Percentiles rank a stretch among this genome's conserved stretches.
Evolutionary conservation across 441 rosid species (phyloP).

Genomic region (Populus tomentosa): DNA sequence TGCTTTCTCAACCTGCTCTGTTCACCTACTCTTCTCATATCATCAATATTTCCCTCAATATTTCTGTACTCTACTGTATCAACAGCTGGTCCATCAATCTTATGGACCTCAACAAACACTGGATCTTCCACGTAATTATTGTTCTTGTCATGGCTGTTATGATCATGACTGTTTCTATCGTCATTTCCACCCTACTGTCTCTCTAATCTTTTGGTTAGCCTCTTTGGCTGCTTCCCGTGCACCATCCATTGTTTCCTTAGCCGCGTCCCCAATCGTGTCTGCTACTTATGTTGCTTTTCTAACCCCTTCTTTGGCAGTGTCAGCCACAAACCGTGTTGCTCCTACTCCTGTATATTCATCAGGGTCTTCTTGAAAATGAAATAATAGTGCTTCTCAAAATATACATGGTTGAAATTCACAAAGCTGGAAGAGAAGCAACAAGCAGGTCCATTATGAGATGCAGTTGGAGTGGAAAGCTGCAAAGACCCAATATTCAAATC

Average conservation of each 20-base stretch:
- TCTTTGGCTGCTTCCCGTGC: conserved; percentile 43
- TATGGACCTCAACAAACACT: conserved; percentile 15
- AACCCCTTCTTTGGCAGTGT: conserved; percentile 39
- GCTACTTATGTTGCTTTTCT: conserved; percentile 36
- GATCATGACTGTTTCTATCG: background rate
- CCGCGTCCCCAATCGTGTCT: conserved; percentile 33
- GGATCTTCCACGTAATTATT: conserved; percentile 20
- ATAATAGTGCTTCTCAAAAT: no score
- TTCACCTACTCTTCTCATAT: background rate
- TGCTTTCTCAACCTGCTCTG: no score
- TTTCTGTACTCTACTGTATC: conserved; percentile 28
- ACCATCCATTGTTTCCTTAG: conserved; percentile 36
- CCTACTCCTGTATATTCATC: conserved; percentile 10
- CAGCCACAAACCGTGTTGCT: conserved; percentile 18
- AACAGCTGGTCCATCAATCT: conserved; percentile 23
- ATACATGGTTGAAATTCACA: no score
- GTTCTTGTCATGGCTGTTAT: background rate
- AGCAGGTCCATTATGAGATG: no score
- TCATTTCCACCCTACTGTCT: conserved; percentile 14
- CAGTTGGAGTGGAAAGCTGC: no score
- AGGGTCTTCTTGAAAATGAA: background rate
- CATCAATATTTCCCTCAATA: no score
- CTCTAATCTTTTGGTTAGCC: conserved; percentile 34
- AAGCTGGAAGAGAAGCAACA: no score
- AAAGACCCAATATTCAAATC: no score